A percentile compares a stretch with the other conserved stretches of the same genome.
Conservation (phyloP, 2,329 filamentous ascomycete genomes). For the Botrytis sinoallii region DNA sequence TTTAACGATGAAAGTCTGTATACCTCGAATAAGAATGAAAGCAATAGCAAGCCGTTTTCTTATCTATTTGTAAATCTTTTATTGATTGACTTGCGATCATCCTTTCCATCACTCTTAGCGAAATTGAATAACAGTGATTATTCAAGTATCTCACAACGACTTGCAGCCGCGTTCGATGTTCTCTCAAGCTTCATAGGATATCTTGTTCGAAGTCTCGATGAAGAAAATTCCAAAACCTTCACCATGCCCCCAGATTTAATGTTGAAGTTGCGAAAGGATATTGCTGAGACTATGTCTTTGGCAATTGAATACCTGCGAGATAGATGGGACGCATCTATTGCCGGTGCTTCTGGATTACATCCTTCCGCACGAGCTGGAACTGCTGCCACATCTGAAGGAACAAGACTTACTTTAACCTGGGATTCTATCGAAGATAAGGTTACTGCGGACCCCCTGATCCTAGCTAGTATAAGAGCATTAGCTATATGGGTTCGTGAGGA, state of each 20-base stretch:
- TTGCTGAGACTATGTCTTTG: constrained; percentile 61
- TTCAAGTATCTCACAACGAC: constrained; percentile 46
- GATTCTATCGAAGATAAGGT: constrained; percentile 50
- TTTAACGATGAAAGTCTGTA: constrained; percentile 46
- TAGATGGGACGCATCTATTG: constrained; percentile 65
- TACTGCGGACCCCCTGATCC: constrained; percentile 54
- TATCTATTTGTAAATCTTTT: constrained; percentile 64
- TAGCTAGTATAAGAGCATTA: constrained; percentile 55
- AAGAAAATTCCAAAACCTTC: constrained; percentile 40
- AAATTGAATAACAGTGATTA: constrained; percentile 57
- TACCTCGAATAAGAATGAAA: constrained; percentile 22
- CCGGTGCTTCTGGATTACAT: constrained; percentile 60
- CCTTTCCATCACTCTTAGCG: constrained; percentile 57
- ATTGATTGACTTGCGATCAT: constrained; percentile 63
- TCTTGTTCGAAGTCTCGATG: constrained; percentile 53
- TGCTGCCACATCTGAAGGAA: constrained; percentile 45
- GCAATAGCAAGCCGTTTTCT: constrained; percentile 51
- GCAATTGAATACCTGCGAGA: constrained; percentile 65
- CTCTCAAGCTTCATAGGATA: constrained; percentile 57
- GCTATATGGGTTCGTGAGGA: constrained; percentile 69
- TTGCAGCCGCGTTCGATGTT: constrained; percentile 62
- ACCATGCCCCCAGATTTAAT: constrained; percentile 56
- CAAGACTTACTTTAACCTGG: constrained; percentile 53
- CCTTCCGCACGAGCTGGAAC: constrained; percentile 50
- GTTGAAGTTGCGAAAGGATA: constrained; percentile 56